Percentiles rank a stretch among this genome's conserved stretches.
These are phyloP conservation scores for Sisymbrium irio DNA, from an alignment of 345 rosid genomes.

Conservation along the genomic window DNA sequence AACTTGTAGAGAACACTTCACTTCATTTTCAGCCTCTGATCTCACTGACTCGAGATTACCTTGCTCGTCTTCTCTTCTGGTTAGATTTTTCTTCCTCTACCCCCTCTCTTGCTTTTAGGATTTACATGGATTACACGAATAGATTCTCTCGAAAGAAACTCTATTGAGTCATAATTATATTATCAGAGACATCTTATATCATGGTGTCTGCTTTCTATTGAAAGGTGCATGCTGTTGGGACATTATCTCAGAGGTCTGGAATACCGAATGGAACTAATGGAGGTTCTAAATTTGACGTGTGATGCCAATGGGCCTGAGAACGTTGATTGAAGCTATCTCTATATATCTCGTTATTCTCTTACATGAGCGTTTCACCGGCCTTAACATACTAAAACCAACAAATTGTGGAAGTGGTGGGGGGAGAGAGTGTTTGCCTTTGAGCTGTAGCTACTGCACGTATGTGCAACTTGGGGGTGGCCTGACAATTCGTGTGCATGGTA, in stretches of 20 bases:
- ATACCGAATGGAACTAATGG: constrained; percentile 76
- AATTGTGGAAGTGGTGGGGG: background rate
- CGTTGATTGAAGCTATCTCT: constrained; percentile 15
- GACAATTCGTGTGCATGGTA: background rate
- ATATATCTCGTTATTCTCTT: background rate
- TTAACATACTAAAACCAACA: background rate
- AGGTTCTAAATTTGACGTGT: constrained; percentile 59
- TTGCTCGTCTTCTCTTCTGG: constrained; percentile 97
- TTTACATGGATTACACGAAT: background rate
- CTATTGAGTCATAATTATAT: background rate
- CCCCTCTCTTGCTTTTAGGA: no score
- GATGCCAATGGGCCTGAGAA: constrained; percentile 42
- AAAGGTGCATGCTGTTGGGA: constrained; percentile 97
- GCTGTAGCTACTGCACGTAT: background rate
- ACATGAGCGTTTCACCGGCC: no score
- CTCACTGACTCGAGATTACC: constrained; percentile 81
- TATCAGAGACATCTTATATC: background rate
- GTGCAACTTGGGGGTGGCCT: constrained; percentile 10
- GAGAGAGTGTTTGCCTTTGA: background rate
- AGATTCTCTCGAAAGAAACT: background rate
- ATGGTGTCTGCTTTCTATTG: constrained; percentile 23
- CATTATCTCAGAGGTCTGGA: constrained; percentile 91
- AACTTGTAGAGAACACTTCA: constrained; percentile 77
- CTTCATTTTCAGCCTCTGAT: constrained; percentile 81
- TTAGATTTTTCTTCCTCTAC: constrained; percentile 38